A percentile compares a stretch with the other conserved stretches of the same genome.
These are phyloP conservation scores for Fusarium pseudocircinatum DNA, from an alignment of 2,329 filamentous ascomycete species.

Conservation along the genomic window DNA sequence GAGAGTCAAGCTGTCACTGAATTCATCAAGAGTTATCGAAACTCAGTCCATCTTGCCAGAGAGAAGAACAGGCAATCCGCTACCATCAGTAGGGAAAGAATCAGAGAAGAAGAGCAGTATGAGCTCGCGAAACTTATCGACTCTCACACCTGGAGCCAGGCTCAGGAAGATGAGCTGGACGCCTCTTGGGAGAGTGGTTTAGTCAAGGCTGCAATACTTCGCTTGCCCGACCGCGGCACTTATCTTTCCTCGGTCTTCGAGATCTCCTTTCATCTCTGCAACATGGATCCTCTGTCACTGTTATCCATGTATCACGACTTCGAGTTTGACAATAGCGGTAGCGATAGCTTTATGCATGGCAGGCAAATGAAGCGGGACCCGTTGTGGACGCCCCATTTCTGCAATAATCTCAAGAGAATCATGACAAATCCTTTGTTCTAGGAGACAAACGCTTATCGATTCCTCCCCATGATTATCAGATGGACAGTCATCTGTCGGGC, in stretches of 20 bases:
- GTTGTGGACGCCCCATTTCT: neutral
- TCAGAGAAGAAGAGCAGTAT: neutral
- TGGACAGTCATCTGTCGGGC: neutral
- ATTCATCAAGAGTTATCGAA: neutral
- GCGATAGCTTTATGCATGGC: neutral
- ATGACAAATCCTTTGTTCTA: slow-evolving; percentile 1
- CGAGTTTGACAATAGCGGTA: neutral
- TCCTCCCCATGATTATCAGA: neutral
- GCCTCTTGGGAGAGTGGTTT: neutral
- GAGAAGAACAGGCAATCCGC: neutral
- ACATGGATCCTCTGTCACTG: neutral
- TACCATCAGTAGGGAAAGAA: neutral
- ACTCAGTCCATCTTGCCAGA: neutral
- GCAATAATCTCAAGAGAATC: neutral
- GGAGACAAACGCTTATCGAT: neutral
- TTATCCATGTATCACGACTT: neutral
- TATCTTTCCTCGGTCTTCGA: neutral
- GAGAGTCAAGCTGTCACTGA: neutral
- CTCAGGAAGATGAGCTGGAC: neutral
- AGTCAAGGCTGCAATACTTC: neutral
- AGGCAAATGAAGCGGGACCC: neutral
- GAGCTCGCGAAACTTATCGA: neutral
- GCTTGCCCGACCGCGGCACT: fast-evolving
- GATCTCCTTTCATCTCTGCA: neutral
- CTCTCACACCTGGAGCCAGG: neutral